Conservation (phyloP, 2,329 filamentous ascomycete genomes). For the Botrytis cinerea region DNA sequence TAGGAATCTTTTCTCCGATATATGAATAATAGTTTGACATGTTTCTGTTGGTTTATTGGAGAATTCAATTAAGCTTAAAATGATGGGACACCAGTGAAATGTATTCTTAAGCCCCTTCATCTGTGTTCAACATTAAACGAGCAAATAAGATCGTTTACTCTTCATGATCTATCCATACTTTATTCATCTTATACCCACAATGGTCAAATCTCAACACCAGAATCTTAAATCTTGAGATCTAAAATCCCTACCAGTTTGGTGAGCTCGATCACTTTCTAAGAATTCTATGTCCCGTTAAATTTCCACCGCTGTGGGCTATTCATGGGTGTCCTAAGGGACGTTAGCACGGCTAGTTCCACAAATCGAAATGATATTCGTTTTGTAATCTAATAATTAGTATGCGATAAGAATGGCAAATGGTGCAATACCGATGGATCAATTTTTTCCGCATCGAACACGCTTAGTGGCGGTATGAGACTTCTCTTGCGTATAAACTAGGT, state of each 20-base stretch:
- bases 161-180: background rate
- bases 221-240: background rate
- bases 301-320: background rate
- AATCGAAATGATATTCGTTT: slow-evolving; percentile 5
- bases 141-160: background rate
- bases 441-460: background rate
- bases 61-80: slow-evolving; percentile 1
- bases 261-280: background rate
- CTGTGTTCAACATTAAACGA: background rate
- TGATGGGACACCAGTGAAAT: background rate
- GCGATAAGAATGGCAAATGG: slow-evolving; percentile 11
- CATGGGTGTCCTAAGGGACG: background rate
- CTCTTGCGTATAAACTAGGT: background rate
- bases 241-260: background rate
- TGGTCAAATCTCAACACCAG: background rate
- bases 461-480: slow-evolving; percentile 7
- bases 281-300: background rate
- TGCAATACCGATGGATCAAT: slow-evolving; percentile 9
- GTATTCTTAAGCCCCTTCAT: background rate
- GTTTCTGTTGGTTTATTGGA: background rate
- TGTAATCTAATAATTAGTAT: background rate
- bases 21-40: background rate
- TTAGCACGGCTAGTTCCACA: slow-evolving; percentile 4
- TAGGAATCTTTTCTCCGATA: background rate
- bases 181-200: background rate